Percentiles rank a stretch among this genome's conserved stretches.
phyloP scores from a whole-genome alignment of 805 yeast genomes.

The Lipomyces oligophaga region DNA sequence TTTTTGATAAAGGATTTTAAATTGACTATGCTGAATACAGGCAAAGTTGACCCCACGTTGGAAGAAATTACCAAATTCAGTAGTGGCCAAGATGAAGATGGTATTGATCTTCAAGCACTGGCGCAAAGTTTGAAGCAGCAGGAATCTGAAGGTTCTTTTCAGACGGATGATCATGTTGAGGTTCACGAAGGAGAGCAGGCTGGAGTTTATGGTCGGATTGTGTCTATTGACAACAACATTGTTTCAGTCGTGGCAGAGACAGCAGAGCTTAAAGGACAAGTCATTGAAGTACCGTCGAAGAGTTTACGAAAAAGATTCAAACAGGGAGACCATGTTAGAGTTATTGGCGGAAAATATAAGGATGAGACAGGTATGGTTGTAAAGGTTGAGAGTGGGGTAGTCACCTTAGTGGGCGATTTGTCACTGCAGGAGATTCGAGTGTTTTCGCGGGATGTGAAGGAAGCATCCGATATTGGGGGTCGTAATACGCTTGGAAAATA shows the following conservation, averaged over 20 bases:
- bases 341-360: slow-evolving; percentile 67
- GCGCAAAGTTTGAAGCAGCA: slow-evolving; percentile 77
- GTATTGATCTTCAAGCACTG: slow-evolving; percentile 81
- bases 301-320: slow-evolving; percentile 67
- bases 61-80: slow-evolving; percentile 79
- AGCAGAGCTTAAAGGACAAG: slow-evolving; percentile 50
- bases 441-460: slow-evolving; percentile 83
- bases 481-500: slow-evolving; percentile 62
- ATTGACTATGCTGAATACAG: slow-evolving; percentile 73
- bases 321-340: slow-evolving; percentile 27
- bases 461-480: slow-evolving; percentile 83
- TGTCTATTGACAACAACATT: slow-evolving; percentile 62
- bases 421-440: slow-evolving; percentile 85
- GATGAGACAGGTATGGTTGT: slow-evolving; percentile 96
- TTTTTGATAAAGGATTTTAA: slow-evolving; percentile 82
- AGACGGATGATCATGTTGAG: slow-evolving; percentile 92
- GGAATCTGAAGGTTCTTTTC: slow-evolving; percentile 59
- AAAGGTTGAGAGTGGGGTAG: slow-evolving; percentile 74
- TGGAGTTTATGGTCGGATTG: slow-evolving; percentile 77
- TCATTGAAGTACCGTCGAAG: slow-evolving; percentile 74
- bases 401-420: slow-evolving; percentile 84
- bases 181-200: slow-evolving; percentile 91
- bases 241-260: slow-evolving; percentile 45
- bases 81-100: slow-evolving; percentile 64
- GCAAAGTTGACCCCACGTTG: slow-evolving; percentile 74